Evolutionary conservation across 495 filamentous ascomycete genomes (phyloP).

Genomic region (Endocarpon pusillum): DNA sequence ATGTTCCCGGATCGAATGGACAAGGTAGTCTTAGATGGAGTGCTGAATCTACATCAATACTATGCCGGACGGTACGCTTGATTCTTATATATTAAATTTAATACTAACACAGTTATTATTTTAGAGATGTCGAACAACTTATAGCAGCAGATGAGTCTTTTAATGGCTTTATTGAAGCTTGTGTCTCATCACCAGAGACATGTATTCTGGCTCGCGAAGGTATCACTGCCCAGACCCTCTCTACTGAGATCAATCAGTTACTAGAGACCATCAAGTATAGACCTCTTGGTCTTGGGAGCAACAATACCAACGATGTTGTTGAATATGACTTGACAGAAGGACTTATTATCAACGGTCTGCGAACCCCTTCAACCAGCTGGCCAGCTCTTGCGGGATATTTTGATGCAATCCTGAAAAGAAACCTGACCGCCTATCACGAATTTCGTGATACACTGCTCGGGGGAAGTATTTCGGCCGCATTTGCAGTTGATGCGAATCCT

Average conservation of each 20-base stretch:
- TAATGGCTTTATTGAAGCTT: slow-evolving; percentile 14
- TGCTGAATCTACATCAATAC: slow-evolving; percentile 24
- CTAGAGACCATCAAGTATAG: slow-evolving; percentile 14
- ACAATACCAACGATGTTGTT: too few relatives aligned
- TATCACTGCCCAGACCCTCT: slow-evolving; percentile 18
- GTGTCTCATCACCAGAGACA: slow-evolving; percentile 11
- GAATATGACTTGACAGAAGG: slow-evolving; percentile 13
- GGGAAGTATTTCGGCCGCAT: slow-evolving; percentile 12
- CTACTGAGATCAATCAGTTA: slow-evolving; percentile 14
- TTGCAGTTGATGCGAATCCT: neutral
- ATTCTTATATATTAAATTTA: slow-evolving; percentile 2
- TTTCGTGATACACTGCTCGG: slow-evolving; percentile 1
- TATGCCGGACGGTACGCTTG: slow-evolving; percentile 20
- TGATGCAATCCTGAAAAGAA: slow-evolving; percentile 10
- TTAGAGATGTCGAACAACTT: slow-evolving; percentile 9
- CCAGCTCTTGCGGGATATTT: slow-evolving; percentile 10
- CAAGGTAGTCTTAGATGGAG: slow-evolving; percentile 24
- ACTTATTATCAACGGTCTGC: slow-evolving; percentile 11
- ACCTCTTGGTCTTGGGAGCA: slow-evolving; percentile 10
- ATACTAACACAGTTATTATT: neutral
- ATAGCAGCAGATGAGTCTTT: slow-evolving; percentile 17
- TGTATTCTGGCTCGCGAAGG: slow-evolving; percentile 16
- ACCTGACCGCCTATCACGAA: too few relatives aligned
- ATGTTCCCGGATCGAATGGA: slow-evolving; percentile 31
- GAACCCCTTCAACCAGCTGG: slow-evolving; percentile 12